These are phyloP conservation scores for Cytospora leucostoma DNA, from an alignment of 2,329 filamentous ascomycete genomes.

Conservation along the genomic window DNA sequence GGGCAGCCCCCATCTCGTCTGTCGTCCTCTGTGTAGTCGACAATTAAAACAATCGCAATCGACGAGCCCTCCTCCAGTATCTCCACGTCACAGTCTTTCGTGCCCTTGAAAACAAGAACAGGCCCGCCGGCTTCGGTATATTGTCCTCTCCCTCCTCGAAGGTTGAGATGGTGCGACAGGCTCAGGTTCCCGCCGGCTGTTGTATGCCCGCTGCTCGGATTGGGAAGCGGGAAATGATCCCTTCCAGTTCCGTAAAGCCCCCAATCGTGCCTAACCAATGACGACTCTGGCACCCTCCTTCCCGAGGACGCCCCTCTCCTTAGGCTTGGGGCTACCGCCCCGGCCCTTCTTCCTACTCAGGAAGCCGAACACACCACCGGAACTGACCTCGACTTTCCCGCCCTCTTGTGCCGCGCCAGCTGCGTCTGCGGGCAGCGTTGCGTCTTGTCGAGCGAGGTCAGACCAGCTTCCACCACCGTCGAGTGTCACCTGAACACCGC, in stretches of 20 bases:
- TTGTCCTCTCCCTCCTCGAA: background rate
- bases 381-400: slow-evolving; percentile 56
- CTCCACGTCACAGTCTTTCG: background rate
- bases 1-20: background rate
- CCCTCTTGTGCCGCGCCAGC: slow-evolving; percentile 49
- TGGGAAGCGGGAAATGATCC: background rate
- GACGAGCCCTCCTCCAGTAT: background rate
- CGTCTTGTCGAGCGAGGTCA: slow-evolving; percentile 81
- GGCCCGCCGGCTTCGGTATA: background rate
- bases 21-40: background rate
- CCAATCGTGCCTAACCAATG: slow-evolving; percentile 54
- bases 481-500: slow-evolving; percentile 87
- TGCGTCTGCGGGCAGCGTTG: slow-evolving; percentile 70
- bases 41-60: background rate
- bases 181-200: background rate
- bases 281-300: slow-evolving; percentile 91
- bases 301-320: slow-evolving; percentile 87
- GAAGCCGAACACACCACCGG: slow-evolving; percentile 88
- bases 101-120: background rate
- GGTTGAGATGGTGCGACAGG: background rate
- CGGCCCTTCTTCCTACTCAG: slow-evolving; percentile 86
- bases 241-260: slow-evolving; percentile 1
- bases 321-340: slow-evolving; percentile 89
- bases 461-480: slow-evolving; percentile 91
- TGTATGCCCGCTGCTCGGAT: background rate